These are phyloP conservation scores for Hortiboletus campestris DNA, from an alignment of 768 basidiomycete species.

Conservation along the genomic window DNA sequence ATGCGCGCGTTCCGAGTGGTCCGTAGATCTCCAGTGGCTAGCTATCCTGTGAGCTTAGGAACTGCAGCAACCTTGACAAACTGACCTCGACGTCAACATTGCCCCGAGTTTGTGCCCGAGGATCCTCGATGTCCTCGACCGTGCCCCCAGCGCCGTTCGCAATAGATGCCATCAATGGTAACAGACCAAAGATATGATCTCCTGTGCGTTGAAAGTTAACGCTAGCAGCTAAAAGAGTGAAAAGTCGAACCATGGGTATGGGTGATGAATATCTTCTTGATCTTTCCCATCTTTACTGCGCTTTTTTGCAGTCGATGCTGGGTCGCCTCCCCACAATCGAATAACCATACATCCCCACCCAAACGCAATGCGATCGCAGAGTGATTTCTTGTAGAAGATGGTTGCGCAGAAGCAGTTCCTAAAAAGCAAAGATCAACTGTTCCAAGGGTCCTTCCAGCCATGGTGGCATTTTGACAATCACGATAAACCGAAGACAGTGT, in stretches of 20 bases:
- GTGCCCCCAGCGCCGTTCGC: slow-evolving; percentile 75
- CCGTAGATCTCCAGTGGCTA: slow-evolving; percentile 84
- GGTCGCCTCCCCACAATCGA: slow-evolving; percentile 84
- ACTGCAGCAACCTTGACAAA: background rate
- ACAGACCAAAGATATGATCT: slow-evolving; percentile 77
- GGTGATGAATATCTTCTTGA: slow-evolving; percentile 83
- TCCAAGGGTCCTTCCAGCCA: slow-evolving; percentile 23
- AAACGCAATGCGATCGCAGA: slow-evolving; percentile 69
- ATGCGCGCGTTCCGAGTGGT: slow-evolving; percentile 78
- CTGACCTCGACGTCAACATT: slow-evolving; percentile 16
- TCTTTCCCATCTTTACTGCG: slow-evolving; percentile 70
- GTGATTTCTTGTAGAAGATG: slow-evolving; percentile 76
- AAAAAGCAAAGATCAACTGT: slow-evolving; percentile 67
- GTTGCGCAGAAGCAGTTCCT: slow-evolving; percentile 80
- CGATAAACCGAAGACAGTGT: too few relatives aligned
- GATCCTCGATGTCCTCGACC: slow-evolving; percentile 57
- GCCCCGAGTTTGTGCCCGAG: slow-evolving; percentile 37
- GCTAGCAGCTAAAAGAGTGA: background rate
- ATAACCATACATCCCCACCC: slow-evolving; percentile 73
- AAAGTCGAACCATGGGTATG: slow-evolving; percentile 72
- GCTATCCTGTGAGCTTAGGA: slow-evolving; percentile 8
- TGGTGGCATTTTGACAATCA: background rate
- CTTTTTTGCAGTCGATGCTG: slow-evolving; percentile 77
- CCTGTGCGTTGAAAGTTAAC: slow-evolving; percentile 42
- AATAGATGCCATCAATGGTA: slow-evolving; percentile 65